These are phyloP conservation scores for Cocos nucifera DNA, from an alignment of 176 grass and related monocot species.

Conservation along the genomic window DNA sequence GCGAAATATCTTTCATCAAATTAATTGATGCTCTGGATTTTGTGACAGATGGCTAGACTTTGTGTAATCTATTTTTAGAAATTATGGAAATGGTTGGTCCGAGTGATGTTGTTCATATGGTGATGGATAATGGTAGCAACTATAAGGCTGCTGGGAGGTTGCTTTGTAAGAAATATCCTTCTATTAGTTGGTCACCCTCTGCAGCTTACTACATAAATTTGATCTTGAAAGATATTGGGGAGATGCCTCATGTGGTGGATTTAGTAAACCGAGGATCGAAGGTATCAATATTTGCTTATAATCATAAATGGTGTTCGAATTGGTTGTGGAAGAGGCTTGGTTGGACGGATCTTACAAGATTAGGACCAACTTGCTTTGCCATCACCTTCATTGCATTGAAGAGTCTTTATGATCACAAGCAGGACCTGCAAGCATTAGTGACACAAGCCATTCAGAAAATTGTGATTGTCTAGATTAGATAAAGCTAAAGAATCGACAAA, in stretches of 20 bases:
- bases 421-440: background rate
- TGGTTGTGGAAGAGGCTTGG: background rate
- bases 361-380: background rate
- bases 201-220: background rate
- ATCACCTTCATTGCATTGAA: background rate
- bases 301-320: background rate
- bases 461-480: background rate
- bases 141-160: background rate
- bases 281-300: background rate
- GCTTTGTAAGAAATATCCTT: background rate
- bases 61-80: background rate
- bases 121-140: background rate
- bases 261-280: background rate
- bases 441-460: background rate
- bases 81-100: background rate
- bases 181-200: background rate
- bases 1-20: background rate
- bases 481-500: background rate
- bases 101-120: background rate
- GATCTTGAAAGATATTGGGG: background rate
- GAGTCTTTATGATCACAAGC: background rate
- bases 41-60: background rate
- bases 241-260: background rate
- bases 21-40: background rate
- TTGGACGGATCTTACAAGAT: background rate